Conservation (phyloP, 495 filamentous ascomycete species). For the Tricharina praecox region DNA sequence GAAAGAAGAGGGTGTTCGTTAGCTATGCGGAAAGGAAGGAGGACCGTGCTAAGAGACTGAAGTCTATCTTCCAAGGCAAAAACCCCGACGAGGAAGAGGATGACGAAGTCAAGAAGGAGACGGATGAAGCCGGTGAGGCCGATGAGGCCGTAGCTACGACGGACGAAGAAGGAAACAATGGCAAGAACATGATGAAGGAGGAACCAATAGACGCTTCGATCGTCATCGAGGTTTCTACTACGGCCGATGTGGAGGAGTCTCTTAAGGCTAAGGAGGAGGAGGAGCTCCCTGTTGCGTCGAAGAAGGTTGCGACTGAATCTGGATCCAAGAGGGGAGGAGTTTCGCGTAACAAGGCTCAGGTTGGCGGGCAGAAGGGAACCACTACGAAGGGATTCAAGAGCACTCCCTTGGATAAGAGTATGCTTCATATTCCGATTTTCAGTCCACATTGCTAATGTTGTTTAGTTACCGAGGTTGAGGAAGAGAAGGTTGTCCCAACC, state of each 20-base stretch:
- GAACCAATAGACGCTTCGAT: no score
- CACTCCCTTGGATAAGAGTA: no score
- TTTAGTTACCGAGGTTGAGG: neutral
- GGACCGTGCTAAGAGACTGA: conserved; percentile 24
- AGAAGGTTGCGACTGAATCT: neutral
- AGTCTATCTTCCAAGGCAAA: conserved; percentile 4
- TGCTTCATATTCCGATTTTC: neutral
- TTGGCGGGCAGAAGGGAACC: no score
- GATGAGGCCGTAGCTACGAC: no score
- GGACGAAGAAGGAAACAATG: no score
- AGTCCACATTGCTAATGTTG: neutral
- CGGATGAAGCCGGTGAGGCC: no score
- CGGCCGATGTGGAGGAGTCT: neutral
- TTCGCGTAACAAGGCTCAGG: neutral
- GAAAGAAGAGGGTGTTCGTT: conserved; percentile 24
- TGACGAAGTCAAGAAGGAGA: neutral
- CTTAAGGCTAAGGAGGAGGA: neutral
- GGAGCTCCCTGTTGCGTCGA: neutral
- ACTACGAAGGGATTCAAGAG: no score
- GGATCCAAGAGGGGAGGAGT: neutral
- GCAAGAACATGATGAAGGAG: no score
- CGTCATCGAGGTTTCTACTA: neutral
- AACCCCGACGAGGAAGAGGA: neutral
- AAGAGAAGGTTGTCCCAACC: neutral
- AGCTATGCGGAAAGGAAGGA: conserved; percentile 26